Base-by-base conservation (phyloP, 495 filamentous ascomycete species). In the Penicillium lagena region DNA sequence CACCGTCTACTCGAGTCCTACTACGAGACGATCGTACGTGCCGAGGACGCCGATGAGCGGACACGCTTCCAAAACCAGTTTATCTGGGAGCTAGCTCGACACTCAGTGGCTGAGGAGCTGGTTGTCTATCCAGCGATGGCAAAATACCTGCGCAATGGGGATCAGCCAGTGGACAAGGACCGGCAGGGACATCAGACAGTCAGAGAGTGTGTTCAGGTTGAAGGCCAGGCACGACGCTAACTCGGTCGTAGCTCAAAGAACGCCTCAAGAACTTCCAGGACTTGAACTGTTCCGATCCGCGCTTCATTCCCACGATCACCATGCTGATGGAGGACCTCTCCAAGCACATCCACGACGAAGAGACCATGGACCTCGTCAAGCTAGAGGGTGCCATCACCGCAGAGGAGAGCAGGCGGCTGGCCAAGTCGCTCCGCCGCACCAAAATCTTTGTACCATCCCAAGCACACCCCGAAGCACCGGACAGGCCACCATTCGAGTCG, bases 101-200 rank as follows among this genome's bases (percentile, higher is more conserved):
- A 85, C 55, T 71, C 76, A 0, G 64, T 84, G 44, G 76, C 67
- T 45, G 79, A 86, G 53, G 84, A 87, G 60, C 58, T 87, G 4
- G 77, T 83, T 27, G 64, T 86, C 7, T 85, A 83, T 60, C 85
- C 83, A 1, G 78, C 79, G 7, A 66, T 86, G 8, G 81, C 83
- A 45, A 72, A 77, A 50, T 51, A 82, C 46, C 39, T 82, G 1
- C 62, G 69, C n/a, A 48, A 65, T 56, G 82, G 71, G n/a, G 46
- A 63, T 28, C 46, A 56, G 2, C 67, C 79, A 54, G 75, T 76
- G 0, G 67, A 80, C 22, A 75, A 76, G 45, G 78, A 85, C 52
- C 69, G 78, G 2, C 55, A 52, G 4, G 68, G 82, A 45, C 81
- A 86, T 65, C 72, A 73, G 22, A 47, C 50, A 7, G 80, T 81